Conservation (phyloP, 495 filamentous ascomycete genomes). For the Antarctomyces pellizariae region DNA sequence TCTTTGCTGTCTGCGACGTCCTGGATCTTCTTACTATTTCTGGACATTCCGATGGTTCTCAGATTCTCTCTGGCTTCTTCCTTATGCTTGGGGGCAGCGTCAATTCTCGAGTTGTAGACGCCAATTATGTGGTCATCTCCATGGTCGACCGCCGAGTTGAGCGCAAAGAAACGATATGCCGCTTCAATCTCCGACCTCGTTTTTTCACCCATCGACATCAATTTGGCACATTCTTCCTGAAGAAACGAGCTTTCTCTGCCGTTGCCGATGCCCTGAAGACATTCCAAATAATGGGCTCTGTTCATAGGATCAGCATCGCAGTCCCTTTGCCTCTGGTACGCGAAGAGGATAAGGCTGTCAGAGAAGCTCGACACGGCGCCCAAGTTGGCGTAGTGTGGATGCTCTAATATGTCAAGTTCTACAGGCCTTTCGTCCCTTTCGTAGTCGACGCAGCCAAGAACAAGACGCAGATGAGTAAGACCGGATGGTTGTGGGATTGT, state of each 20-base stretch:
- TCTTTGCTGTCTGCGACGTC: slow-evolving; percentile 7
- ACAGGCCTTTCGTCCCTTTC: slow-evolving; percentile 5
- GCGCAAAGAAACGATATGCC: slow-evolving; percentile 10
- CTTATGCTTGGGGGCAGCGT: slow-evolving; percentile 12
- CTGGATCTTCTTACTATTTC: slow-evolving; percentile 10
- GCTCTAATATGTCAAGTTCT: slow-evolving; percentile 8
- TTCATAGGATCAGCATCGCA: slow-evolving; percentile 11
- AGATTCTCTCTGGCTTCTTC: slow-evolving; percentile 10
- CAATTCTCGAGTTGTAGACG: slow-evolving; percentile 11
- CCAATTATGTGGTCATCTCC: slow-evolving; percentile 13
- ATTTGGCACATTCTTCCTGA: slow-evolving; percentile 9
- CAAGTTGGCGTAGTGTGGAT: slow-evolving; percentile 11
- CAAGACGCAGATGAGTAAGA: too few relatives aligned
- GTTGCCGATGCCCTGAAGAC: slow-evolving; percentile 8
- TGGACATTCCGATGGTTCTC: slow-evolving; percentile 8
- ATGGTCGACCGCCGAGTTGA: slow-evolving; percentile 7
- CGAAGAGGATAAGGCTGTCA: slow-evolving; percentile 10
- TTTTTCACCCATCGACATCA: slow-evolving; percentile 9
- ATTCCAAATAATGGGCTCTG: slow-evolving; percentile 12
- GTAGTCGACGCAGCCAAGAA: slow-evolving; percentile 10
- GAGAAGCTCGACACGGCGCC: slow-evolving; percentile 10
- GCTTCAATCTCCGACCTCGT: slow-evolving; percentile 8
- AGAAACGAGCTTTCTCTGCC: slow-evolving; percentile 10
- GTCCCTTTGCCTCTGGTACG: slow-evolving; percentile 10
- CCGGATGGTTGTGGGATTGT: too few relatives aligned